phyloP scores from a whole-genome alignment of 441 rosid species.

The Gossypium davidsonii region DNA sequence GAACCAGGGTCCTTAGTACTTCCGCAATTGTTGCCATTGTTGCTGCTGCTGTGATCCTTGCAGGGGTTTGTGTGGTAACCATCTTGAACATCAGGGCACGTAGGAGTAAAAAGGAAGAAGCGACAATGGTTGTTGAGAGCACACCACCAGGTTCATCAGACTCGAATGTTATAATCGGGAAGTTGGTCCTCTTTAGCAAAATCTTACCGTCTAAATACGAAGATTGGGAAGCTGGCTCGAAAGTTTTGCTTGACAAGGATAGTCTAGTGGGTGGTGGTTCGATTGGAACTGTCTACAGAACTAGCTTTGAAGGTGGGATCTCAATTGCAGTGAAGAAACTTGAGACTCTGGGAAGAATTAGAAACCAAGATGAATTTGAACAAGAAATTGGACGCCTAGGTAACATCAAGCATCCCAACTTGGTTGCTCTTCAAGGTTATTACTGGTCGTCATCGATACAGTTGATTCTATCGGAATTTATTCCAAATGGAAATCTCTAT shows the following conservation, averaged over 20 bases:
- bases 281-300: slow-evolving; percentile 72
- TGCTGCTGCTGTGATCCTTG: slow-evolving; percentile 74
- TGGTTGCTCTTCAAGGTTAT: slow-evolving; percentile 77
- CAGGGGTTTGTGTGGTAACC: slow-evolving; percentile 72
- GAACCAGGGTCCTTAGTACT: slow-evolving; percentile 49
- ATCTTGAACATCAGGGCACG: slow-evolving; percentile 75
- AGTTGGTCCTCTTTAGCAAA: slow-evolving; percentile 91
- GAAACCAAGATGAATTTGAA: slow-evolving; percentile 90
- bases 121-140: slow-evolving; percentile 51
- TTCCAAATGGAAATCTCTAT: slow-evolving; percentile 66
- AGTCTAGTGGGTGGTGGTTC: slow-evolving; percentile 76
- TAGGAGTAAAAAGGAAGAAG: slow-evolving; percentile 43
- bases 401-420: slow-evolving; percentile 61
- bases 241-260: slow-evolving; percentile 86
- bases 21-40: slow-evolving; percentile 75
- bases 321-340: slow-evolving; percentile 93
- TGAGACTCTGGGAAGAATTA: slow-evolving; percentile 74
- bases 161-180: slow-evolving; percentile 67
- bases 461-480: slow-evolving; percentile 66
- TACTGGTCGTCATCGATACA: slow-evolving; percentile 89
- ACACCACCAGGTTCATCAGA: slow-evolving; percentile 68
- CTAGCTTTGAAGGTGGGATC: slow-evolving; percentile 77
- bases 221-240: slow-evolving; percentile 93
- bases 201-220: slow-evolving; percentile 80
- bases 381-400: slow-evolving; percentile 78